Evolutionary conservation across 305 asterid species (phyloP), one percentile per base, ranked within the genome.

Genomic region (Striga hermonthica): DNA sequence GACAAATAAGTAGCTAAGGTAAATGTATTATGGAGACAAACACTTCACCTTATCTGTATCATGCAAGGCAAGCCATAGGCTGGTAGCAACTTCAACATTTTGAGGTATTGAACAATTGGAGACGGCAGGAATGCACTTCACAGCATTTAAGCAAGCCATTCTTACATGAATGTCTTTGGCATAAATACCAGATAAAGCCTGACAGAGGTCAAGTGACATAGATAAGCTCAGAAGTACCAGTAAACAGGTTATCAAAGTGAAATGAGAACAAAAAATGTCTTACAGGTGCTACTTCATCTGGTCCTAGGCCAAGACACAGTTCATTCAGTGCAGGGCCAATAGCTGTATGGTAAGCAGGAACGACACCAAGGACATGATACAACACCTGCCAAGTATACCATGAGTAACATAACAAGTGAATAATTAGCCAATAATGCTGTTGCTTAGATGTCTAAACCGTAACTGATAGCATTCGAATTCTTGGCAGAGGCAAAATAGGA

Each of bases 21-120:
- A 63, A 22, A 52, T 22, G 56, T 31, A 61, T 50, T 60, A 54
- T 66, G 66, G 15, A 34, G 69, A 62, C 53, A 67, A 60, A n/a
- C 9, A 65, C 54, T 31, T 34, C 52, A 89, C 98, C 97, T 94
- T 94, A 54, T 90, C 99, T 0, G 84, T 75, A 72, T 94, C 99
- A 77, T 94, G 99, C 75, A 90, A 77, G 66, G 97, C 99, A 81
- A 94, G 95, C 99, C 99, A 94, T 69, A 94, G 80, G 87, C 84
- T 80, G 68, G 96, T 94, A 35, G 97, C 97, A 76, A 90, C 81
- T 76, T 94, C 95, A 60, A 84, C 87, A 76, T 82, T 81, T 72
- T 86, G 88, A 66, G 97, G 95, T 76, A 88, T 77, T 45, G 95
- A 78, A 74, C 84, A 86, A 76, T 85, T 81, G 76, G 97, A 83